Evolutionary conservation across 2,329 filamentous ascomycete genomes (phyloP).

Genomic region (Calonectria pauciramosa): DNA sequence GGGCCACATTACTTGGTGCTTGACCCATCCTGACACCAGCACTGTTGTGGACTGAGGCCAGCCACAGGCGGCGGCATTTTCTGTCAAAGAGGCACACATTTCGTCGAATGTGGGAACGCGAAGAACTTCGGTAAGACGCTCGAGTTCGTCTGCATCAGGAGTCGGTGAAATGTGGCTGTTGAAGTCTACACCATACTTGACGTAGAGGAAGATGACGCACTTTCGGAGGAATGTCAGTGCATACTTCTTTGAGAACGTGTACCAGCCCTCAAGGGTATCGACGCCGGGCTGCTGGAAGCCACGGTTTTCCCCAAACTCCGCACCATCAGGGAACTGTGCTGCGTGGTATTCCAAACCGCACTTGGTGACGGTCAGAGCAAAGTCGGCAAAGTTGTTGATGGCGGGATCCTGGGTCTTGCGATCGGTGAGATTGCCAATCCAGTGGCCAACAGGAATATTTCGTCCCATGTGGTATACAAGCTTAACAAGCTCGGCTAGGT

Average conservation of each 20-base stretch:
- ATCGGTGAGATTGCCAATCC: constrained; percentile 61
- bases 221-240: constrained; percentile 93
- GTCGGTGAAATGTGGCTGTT: constrained; percentile 75
- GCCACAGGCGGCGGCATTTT: constrained; percentile 58
- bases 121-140: constrained; percentile 82
- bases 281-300: constrained; percentile 70
- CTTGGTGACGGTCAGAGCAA: constrained; percentile 64
- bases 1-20: constrained; percentile 67
- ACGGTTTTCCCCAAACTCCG: constrained; percentile 53
- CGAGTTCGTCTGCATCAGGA: constrained; percentile 81
- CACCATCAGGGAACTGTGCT: constrained; percentile 44
- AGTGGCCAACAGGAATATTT: constrained; percentile 65
- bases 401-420: constrained; percentile 59
- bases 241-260: constrained; percentile 80
- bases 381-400: constrained; percentile 68
- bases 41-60: constrained; percentile 62
- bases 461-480: constrained; percentile 73
- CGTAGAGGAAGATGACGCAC: constrained; percentile 83
- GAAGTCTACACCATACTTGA: constrained; percentile 91
- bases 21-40: constrained; percentile 79
- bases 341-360: constrained; percentile 58
- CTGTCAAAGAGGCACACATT: constrained; percentile 75
- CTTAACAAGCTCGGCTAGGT: constrained; percentile 91
- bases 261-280: constrained; percentile 66
- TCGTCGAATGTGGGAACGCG: constrained; percentile 84